Evolutionary conservation across 352 stramenopile species (phyloP).

Genomic region (Globisporangium nodosum): DNA sequence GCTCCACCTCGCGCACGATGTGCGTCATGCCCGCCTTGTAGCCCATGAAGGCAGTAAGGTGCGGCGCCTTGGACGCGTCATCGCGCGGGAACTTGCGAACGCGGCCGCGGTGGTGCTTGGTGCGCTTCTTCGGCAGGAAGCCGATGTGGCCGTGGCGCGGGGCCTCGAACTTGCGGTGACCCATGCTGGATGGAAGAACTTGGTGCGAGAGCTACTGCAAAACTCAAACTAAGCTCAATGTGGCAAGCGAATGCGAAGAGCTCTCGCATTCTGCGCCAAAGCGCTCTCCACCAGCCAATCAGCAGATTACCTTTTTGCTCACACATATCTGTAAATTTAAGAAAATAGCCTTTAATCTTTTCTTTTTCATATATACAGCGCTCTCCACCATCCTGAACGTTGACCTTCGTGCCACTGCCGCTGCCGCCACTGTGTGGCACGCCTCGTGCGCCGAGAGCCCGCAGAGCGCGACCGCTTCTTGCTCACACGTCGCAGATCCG

Average conservation of each 20-base stretch:
- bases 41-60: slow-evolving; percentile 99
- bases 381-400: too few relatives aligned
- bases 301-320: too few relatives aligned
- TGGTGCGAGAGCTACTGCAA: slow-evolving; percentile 73
- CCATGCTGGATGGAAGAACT: slow-evolving; percentile 74
- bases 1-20: slow-evolving; percentile 98
- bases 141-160: slow-evolving; percentile 96
- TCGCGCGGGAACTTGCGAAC: slow-evolving; percentile 99
- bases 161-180: slow-evolving; percentile 98
- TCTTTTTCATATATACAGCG: too few relatives aligned
- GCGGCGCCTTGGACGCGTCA: slow-evolving; percentile 92
- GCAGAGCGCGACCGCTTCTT: too few relatives aligned
- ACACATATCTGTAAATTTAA: too few relatives aligned
- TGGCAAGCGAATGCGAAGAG: neutral
- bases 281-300: neutral
- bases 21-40: slow-evolving; percentile 99
- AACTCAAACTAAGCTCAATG: slow-evolving; percentile 56
- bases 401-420: too few relatives aligned
- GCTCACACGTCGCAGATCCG: too few relatives aligned
- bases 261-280: neutral
- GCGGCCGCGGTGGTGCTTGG: slow-evolving; percentile 98
- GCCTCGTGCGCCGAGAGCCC: too few relatives aligned
- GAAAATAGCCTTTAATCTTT: too few relatives aligned
- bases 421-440: too few relatives aligned
- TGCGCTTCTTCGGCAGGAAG: slow-evolving; percentile 99